phyloP scores from a whole-genome alignment of 805 yeast genomes.

The Wickerhamomyces alni region DNA sequence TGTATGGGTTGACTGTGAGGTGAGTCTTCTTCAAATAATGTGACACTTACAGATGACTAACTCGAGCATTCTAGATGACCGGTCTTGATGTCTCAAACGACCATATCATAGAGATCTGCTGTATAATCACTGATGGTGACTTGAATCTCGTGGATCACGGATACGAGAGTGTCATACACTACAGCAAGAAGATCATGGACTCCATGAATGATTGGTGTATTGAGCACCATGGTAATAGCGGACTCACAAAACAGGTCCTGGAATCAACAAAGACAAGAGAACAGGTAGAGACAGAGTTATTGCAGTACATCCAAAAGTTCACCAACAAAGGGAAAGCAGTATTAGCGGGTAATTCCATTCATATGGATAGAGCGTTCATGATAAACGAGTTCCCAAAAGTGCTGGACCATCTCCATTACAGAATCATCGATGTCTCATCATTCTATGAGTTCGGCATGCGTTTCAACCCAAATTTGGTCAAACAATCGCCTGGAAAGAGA shows the following conservation, averaged over 20 bases:
- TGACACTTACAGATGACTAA: too few species aligned
- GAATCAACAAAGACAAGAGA: slow-evolving; percentile 45
- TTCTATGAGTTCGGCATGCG: slow-evolving; percentile 75
- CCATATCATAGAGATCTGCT: slow-evolving; percentile 85
- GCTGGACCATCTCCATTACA: slow-evolving; percentile 50
- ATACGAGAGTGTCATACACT: slow-evolving; percentile 77
- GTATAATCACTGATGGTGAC: slow-evolving; percentile 81
- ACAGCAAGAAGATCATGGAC: slow-evolving; percentile 53
- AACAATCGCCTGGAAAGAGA: slow-evolving; percentile 53
- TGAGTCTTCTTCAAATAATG: slow-evolving; percentile 11
- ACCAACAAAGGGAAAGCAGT: slow-evolving; percentile 57
- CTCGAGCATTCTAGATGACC: slow-evolving; percentile 81
- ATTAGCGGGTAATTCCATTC: slow-evolving; percentile 88
- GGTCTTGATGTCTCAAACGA: slow-evolving; percentile 82
- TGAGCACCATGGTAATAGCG: slow-evolving; percentile 68
- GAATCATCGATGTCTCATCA: slow-evolving; percentile 87
- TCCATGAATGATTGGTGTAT: slow-evolving; percentile 87
- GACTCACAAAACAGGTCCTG: slow-evolving; percentile 69
- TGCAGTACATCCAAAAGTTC: slow-evolving; percentile 51
- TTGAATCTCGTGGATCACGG: slow-evolving; percentile 70
- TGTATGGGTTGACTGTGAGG: slow-evolving; percentile 96
- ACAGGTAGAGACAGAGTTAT: slow-evolving; percentile 61
- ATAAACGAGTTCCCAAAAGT: slow-evolving; percentile 72
- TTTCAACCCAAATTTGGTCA: slow-evolving; percentile 62
- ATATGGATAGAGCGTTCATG: slow-evolving; percentile 86